These are phyloP conservation scores for Solanum etuberosum DNA, from an alignment of 257 asterid genomes.

Conservation along the genomic window DNA sequence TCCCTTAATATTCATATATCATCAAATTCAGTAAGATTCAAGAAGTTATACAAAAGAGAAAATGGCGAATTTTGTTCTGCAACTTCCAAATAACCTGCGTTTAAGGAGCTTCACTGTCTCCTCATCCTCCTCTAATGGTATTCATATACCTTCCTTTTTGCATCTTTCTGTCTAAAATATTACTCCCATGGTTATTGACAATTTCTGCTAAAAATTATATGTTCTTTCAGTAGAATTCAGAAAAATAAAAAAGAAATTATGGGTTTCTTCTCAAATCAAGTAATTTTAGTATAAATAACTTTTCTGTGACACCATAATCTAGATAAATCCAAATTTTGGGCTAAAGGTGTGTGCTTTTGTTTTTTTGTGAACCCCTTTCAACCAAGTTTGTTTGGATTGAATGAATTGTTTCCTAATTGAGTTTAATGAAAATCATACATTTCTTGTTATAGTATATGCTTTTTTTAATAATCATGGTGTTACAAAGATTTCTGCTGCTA, in stretches of 20 bases:
- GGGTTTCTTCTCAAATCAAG: not conserved
- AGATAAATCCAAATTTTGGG: not conserved
- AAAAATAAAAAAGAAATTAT: not conserved
- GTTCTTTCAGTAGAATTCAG: not conserved
- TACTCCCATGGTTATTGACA: not conserved
- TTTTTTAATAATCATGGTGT: not conserved
- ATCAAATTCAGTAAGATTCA: not conserved
- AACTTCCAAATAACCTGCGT: conserved; percentile 37
- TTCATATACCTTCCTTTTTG: not conserved
- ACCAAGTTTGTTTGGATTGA: not conserved
- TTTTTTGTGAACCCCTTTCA: not conserved
- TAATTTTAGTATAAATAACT: not conserved
- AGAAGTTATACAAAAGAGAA: not conserved
- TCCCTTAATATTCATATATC: not conserved
- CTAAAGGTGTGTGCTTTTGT: not conserved
- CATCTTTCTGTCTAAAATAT: not conserved
- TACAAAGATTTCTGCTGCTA: not conserved
- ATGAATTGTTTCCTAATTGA: not conserved
- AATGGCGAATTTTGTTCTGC: conserved; percentile 47
- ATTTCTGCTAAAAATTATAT: not conserved
- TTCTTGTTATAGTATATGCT: not conserved
- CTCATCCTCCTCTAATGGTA: conserved; percentile 50
- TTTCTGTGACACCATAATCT: not conserved
- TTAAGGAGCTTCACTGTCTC: conserved; percentile 32
- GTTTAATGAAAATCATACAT: not conserved